These are phyloP conservation scores for Hymenotorrendiella dingleyae DNA, from an alignment of 2,329 filamentous ascomycete species.

Conservation along the genomic window DNA sequence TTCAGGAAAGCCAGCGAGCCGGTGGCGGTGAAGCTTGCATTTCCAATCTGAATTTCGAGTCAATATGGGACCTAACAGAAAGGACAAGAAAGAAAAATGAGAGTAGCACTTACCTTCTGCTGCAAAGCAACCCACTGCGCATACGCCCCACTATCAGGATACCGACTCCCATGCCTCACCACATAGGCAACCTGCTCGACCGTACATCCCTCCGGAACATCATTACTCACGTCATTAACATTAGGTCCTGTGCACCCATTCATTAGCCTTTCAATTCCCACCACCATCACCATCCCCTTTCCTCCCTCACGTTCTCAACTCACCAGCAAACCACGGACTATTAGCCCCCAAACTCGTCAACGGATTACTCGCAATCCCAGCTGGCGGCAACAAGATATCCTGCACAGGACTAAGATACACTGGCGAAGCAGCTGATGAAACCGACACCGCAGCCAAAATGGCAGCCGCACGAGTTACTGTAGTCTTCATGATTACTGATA, in stretches of 20 bases:
- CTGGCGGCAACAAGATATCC: constrained; percentile 30
- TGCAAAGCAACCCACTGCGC: constrained; percentile 47
- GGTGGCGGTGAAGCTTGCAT: constrained; percentile 45
- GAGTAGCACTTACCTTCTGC: constrained; percentile 32
- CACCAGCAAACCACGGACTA: constrained; percentile 47
- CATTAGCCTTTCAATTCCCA: background rate
- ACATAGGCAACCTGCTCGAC: constrained; percentile 57
- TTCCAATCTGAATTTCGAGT: constrained; percentile 40
- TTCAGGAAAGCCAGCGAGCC: constrained; percentile 51
- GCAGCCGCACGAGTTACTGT: background rate
- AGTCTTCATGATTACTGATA: background rate
- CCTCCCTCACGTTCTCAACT: constrained; percentile 12
- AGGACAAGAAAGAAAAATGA: background rate
- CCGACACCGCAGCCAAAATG: background rate
- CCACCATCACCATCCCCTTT: background rate
- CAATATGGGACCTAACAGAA: background rate
- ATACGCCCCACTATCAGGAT: constrained; percentile 56
- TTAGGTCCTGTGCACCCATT: constrained; percentile 41
- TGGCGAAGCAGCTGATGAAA: background rate
- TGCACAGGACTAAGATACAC: constrained; percentile 26
- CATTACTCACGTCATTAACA: constrained; percentile 47
- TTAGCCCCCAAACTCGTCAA: constrained; percentile 47
- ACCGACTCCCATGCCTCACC: constrained; percentile 56
- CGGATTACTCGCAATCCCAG: constrained; percentile 35
- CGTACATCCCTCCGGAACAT: constrained; percentile 48